These are phyloP conservation scores for Candida rishiriensis DNA, from an alignment of 805 yeast species.

Conservation along the genomic window DNA sequence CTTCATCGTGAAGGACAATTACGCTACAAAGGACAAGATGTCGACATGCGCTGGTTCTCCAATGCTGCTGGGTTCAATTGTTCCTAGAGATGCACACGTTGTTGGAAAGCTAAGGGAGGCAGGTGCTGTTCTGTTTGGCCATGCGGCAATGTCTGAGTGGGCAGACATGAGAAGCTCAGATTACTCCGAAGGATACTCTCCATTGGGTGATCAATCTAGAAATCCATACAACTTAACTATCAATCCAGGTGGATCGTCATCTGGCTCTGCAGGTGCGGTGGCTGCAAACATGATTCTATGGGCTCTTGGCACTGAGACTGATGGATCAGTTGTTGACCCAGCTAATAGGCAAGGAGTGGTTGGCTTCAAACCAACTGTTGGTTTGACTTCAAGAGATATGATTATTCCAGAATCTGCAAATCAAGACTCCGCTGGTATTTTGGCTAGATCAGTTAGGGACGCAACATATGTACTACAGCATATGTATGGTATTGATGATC, in stretches of 20 bases:
- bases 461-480: constrained; percentile 25
- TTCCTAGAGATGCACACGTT: constrained; percentile 28
- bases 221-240: constrained; percentile 26
- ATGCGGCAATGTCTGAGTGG: constrained; percentile 27
- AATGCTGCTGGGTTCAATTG: constrained; percentile 23
- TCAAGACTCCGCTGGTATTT: constrained; percentile 26
- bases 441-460: constrained; percentile 27
- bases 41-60: constrained; percentile 25
- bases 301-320: constrained; percentile 28
- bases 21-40: constrained; percentile 26
- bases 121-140: constrained; percentile 28
- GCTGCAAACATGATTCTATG: constrained; percentile 27
- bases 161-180: constrained; percentile 26
- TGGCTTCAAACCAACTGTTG: constrained; percentile 28
- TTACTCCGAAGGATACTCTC: constrained; percentile 28
- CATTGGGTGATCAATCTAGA: constrained; percentile 26
- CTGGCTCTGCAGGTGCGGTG: constrained; percentile 27
- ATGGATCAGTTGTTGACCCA: constrained; percentile 27
- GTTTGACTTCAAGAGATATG: constrained; percentile 26
- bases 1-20: constrained; percentile 27
- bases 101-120: constrained; percentile 24
- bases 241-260: constrained; percentile 27
- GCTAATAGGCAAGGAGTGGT: constrained; percentile 25
- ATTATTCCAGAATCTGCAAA: constrained; percentile 28
- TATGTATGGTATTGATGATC: constrained; percentile 26